A percentile compares a stretch with the other conserved stretches of the same genome.
These are phyloP conservation scores for Amaranthus tricolor DNA, from an alignment of 179 eudicot genomes.

Conservation along the genomic window DNA sequence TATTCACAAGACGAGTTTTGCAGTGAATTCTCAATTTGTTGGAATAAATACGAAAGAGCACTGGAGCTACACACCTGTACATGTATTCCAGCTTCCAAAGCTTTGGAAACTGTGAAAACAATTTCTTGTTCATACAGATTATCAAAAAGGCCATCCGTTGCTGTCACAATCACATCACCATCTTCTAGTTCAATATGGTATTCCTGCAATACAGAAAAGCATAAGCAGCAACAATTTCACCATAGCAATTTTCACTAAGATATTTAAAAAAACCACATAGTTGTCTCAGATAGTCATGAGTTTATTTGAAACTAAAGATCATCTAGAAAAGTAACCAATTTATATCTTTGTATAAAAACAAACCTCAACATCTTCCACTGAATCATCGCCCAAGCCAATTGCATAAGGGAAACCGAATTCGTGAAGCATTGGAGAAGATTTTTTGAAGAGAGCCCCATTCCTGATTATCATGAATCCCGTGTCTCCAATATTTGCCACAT, in stretches of 20 bases:
- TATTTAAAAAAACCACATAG: not conserved
- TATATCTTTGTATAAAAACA: slow-evolving; percentile 5
- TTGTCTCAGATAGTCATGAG: not conserved
- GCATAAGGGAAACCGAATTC: slow-evolving; percentile 66
- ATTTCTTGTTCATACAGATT: slow-evolving; percentile 79
- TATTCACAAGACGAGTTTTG: not conserved
- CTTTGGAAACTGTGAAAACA: slow-evolving; percentile 45
- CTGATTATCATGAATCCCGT: slow-evolving; percentile 66
- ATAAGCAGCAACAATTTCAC: not conserved
- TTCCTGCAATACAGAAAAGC: slow-evolving; percentile 39
- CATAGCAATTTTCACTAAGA: not conserved
- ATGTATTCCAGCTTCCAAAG: slow-evolving; percentile 40
- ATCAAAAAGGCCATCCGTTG: slow-evolving; percentile 90
- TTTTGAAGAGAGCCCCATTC: slow-evolving; percentile 46
- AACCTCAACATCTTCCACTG: slow-evolving; percentile 60
- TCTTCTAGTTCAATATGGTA: slow-evolving; percentile 62
- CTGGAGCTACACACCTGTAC: slow-evolving; percentile 45
- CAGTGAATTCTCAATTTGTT: not conserved
- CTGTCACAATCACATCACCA: slow-evolving; percentile 67
- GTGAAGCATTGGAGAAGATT: slow-evolving; percentile 60
- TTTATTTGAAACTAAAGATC: not conserved
- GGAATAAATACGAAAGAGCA: not conserved
- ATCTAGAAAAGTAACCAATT: not conserved
- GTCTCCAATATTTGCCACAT: slow-evolving; percentile 82
- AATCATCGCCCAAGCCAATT: slow-evolving; percentile 50